Base-by-base conservation (phyloP, 495 filamentous ascomycete species). In the Annulohypoxylon stygium region DNA sequence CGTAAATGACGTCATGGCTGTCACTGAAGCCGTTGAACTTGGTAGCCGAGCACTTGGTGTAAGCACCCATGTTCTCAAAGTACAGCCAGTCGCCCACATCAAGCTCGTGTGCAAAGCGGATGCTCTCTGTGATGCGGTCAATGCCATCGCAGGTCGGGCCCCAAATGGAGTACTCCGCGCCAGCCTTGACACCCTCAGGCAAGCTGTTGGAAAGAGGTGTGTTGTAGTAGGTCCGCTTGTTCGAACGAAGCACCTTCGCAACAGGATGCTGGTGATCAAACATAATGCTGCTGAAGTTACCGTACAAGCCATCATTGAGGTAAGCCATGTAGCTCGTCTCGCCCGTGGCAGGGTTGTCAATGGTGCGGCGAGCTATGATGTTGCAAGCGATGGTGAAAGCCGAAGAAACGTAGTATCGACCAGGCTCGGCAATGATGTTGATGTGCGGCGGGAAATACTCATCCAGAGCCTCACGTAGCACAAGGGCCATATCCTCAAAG, bases 1-100 rank as follows among this genome's bases (percentile, higher is more conserved):
- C 90, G 78, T 98, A 98, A 76, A 98, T 90, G 71, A 96, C 91
- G 75, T 97, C 91, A 76, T 98, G 95, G 74, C 90, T 88, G 80
- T 98, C 92, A 54, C 90, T 91, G 83, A 98, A 98, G n/a, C 96
- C 96, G 77, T 99, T 99, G 92, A 99, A 99, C 64, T 90, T 89
- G 63, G 96, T 98, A 71, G 96, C 95, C 47, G 94, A 98, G 86
- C 94, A 97, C 85, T 91, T 95, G 75, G 96, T 97, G 80, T 99
- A 99, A 61, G 96, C 96, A 59, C 96, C 96, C 96, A 99, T 99
- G 41, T 97, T 89, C 83, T 97, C 93, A 78, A 98, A 99, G 81
- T 96, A 98, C 16, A 99, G 85, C 96, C 96, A 99, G 80, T 99
- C 96, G 34, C 95, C 95, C 12, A 95, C 91, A 77, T 97, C 90